Percentiles rank a stretch among this genome's conserved stretches.
Evolutionary conservation across 148 eudicot species (phyloP).

Genomic region (Salicornia ramosissima): DNA sequence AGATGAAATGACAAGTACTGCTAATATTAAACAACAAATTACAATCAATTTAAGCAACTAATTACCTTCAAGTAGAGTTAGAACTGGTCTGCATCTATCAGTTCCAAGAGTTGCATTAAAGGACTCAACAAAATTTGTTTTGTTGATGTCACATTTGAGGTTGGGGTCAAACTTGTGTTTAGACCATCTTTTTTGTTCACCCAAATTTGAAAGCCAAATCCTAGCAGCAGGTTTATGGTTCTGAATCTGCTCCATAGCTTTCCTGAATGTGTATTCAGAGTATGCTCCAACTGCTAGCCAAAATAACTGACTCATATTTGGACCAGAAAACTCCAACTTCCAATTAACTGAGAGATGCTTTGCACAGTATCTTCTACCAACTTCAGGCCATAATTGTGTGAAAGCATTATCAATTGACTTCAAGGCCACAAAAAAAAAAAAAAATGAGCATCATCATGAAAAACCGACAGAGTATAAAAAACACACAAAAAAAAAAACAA

Average conservation of each 20-base stretch:
- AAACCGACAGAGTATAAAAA: fast-evolving
- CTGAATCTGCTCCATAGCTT: neutral
- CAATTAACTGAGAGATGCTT: neutral
- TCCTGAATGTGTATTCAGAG: neutral
- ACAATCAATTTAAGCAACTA: no score
- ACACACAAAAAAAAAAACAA: no score
- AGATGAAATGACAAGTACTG: neutral
- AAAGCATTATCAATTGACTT: neutral
- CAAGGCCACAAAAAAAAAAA: neutral
- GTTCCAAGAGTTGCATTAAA: neutral
- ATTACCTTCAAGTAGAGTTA: neutral
- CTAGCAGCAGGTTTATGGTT: neutral
- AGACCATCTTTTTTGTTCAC: neutral
- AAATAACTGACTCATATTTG: neutral
- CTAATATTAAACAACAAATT: no score
- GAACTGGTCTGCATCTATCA: neutral
- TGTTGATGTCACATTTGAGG: neutral
- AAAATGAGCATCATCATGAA: no score
- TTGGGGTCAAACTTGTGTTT: neutral
- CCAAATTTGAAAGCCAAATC: neutral
- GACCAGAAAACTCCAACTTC: neutral
- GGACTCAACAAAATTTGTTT: neutral
- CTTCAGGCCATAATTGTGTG: neutral
- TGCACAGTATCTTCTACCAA: neutral
- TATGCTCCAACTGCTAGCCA: neutral